Evolutionary conservation across 1,284 basidiomycete species (phyloP).

Genomic region (Rhodotorula sp.): DNA sequence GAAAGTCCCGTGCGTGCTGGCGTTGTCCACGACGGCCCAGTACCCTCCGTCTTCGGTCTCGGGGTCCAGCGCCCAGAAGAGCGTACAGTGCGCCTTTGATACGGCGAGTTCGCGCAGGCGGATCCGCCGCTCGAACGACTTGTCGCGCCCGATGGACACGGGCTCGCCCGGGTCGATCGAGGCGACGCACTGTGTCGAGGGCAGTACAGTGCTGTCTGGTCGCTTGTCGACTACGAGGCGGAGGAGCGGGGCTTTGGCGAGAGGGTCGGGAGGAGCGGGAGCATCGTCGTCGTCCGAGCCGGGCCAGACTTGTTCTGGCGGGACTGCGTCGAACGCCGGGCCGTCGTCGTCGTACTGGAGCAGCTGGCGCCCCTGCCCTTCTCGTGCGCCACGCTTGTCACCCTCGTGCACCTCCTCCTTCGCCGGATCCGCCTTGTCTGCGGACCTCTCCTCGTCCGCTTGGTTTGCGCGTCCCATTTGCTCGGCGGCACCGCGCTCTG

Average conservation of each 20-base stretch:
- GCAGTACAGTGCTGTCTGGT: conserved; percentile 10
- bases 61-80: conserved; percentile 18
- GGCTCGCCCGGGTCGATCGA: conserved; percentile 30
- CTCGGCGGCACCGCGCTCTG: too few species aligned
- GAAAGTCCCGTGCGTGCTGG: conserved; percentile 37
- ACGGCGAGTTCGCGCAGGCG: conserved; percentile 34
- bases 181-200: conserved; percentile 8
- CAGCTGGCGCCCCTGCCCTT: not conserved
- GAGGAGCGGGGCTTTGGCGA: conserved; percentile 53
- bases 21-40: conserved; percentile 34
- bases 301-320: conserved; percentile 35
- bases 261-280: not conserved
- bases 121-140: conserved; percentile 31
- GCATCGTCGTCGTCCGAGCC: conserved; percentile 6
- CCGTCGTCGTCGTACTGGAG: conserved; percentile 6
- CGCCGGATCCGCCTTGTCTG: too few species aligned
- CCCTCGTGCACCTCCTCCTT: not conserved
- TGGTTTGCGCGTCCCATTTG: not conserved
- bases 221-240: conserved; percentile 29
- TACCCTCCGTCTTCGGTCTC: conserved; percentile 9
- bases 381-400: not conserved
- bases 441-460: not conserved
- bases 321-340: not conserved
- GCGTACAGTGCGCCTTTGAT: conserved; percentile 24
- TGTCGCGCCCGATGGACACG: conserved; percentile 35